phyloP scores from a whole-genome alignment of 2,329 filamentous ascomycete genomes.

The Ceratocystiopsis brevicomis region DNA sequence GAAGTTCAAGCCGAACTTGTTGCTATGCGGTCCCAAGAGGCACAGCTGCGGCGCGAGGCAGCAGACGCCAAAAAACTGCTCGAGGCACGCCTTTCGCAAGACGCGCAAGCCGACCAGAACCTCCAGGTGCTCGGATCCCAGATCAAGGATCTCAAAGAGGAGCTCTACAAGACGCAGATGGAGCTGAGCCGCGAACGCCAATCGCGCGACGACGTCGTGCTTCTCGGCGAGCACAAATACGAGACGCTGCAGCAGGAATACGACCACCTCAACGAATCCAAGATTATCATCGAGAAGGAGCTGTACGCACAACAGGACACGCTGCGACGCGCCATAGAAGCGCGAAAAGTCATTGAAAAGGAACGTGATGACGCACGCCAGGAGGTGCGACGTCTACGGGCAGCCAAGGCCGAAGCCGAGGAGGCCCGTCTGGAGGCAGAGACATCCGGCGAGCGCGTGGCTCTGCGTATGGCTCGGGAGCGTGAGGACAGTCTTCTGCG shows the following conservation, averaged over 20 bases:
- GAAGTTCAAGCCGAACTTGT: conserved; percentile 78
- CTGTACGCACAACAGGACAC: conserved; percentile 91
- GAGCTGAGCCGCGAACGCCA: conserved; percentile 83
- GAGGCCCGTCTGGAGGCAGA: conserved; percentile 73
- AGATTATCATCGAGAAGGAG: conserved; percentile 95
- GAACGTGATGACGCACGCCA: conserved; percentile 78
- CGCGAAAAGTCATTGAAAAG: conserved; percentile 58
- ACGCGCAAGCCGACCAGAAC: conserved; percentile 66
- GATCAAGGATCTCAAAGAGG: conserved; percentile 67
- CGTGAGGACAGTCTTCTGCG: conserved; percentile 57
- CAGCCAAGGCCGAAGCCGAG: conserved; percentile 70
- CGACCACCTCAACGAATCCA: conserved; percentile 73
- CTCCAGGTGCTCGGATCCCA: conserved; percentile 71
- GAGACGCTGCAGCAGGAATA: conserved; percentile 68
- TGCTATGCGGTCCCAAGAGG: conserved; percentile 67
- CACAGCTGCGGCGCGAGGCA: conserved; percentile 72
- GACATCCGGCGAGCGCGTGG: conserved; percentile 57
- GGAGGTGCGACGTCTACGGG: conserved; percentile 65
- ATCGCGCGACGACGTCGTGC: conserved; percentile 80
- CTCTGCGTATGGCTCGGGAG: conserved; percentile 61
- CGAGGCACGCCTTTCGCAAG: conserved; percentile 75
- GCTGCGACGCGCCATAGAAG: conserved; percentile 67
- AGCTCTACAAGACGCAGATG: conserved; percentile 69
- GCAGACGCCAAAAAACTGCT: conserved; percentile 73
- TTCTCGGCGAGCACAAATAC: conserved; percentile 78